phyloP scores from a whole-genome alignment of 2,329 filamentous ascomycete genomes.

The Nothomitra cinnamomea region DNA sequence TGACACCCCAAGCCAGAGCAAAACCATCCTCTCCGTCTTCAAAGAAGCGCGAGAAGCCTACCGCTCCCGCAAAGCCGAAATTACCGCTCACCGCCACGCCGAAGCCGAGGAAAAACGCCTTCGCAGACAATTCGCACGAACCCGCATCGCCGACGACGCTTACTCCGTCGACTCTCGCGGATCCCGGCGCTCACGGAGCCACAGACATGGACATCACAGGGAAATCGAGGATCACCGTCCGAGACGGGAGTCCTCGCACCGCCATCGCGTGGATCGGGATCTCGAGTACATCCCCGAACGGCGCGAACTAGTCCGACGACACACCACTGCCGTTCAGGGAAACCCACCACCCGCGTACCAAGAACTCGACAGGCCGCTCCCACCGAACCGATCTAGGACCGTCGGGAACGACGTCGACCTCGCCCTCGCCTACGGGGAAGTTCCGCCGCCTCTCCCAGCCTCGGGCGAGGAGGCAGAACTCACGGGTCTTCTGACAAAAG shows the following conservation, averaged over 20 bases:
- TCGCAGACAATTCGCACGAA: slow-evolving; percentile 37
- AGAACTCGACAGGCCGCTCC: background rate
- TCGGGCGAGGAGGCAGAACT: slow-evolving; percentile 39
- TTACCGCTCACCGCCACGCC: slow-evolving; percentile 52
- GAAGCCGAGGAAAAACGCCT: slow-evolving; percentile 39
- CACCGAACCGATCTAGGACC: slow-evolving; percentile 16
- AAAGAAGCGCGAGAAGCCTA: slow-evolving; percentile 84
- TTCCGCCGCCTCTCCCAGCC: slow-evolving; percentile 41
- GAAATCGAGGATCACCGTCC: background rate
- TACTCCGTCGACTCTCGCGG: slow-evolving; percentile 22
- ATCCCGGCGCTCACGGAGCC: slow-evolving; percentile 20
- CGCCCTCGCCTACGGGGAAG: slow-evolving; percentile 77
- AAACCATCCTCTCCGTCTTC: slow-evolving; percentile 78
- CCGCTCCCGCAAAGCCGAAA: slow-evolving; percentile 67
- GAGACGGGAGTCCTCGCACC: background rate
- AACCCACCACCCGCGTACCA: background rate
- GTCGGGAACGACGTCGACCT: slow-evolving; percentile 49
- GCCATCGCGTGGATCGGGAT: too few relatives aligned
- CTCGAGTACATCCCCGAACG: too few relatives aligned
- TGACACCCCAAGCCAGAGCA: slow-evolving; percentile 41
- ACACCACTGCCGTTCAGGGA: background rate
- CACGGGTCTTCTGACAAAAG: slow-evolving; percentile 50
- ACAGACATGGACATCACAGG: background rate
- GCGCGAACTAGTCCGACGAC: background rate
- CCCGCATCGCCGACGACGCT: slow-evolving; percentile 28